These are phyloP conservation scores for Coniochaeta pulveracea DNA, from an alignment of 2,329 filamentous ascomycete species.

Conservation along the genomic window DNA sequence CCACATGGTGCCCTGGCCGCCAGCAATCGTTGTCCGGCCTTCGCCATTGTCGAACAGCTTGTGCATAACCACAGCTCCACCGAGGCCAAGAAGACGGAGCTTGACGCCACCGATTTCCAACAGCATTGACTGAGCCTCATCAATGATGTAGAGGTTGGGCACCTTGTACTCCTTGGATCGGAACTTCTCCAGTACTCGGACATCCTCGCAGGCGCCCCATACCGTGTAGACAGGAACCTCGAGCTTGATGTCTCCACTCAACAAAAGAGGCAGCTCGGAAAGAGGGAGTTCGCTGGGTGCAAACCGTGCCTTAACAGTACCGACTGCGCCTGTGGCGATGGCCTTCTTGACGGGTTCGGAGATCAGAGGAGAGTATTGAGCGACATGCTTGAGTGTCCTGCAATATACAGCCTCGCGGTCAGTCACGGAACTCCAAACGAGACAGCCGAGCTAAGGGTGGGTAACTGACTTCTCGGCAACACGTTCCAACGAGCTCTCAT, in stretches of 20 bases:
- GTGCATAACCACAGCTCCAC: conserved; percentile 97
- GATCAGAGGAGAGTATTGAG: conserved; percentile 93
- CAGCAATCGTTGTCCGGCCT: conserved; percentile 93
- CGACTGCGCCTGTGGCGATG: conserved; percentile 53
- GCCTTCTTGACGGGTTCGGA: conserved; percentile 63
- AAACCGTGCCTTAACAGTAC: conserved; percentile 80
- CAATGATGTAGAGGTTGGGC: conserved; percentile 93
- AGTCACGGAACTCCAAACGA: conserved; percentile 6
- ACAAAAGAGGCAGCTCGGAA: conserved; percentile 81
- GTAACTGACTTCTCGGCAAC: conserved; percentile 88
- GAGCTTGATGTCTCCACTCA: conserved; percentile 79
- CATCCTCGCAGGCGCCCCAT: conserved; percentile 98
- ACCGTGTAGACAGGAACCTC: conserved; percentile 97
- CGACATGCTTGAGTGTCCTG: conserved; percentile 94
- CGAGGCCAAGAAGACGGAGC: conserved; percentile 82
- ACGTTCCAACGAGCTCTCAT: conserved; percentile 86
- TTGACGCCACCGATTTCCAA: conserved; percentile 93
- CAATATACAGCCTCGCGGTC: conserved; percentile 8
- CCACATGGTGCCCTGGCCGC: conserved; percentile 99
- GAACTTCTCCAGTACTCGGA: conserved; percentile 94
- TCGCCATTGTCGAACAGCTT: conserved; percentile 99
- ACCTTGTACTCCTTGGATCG: conserved; percentile 97
- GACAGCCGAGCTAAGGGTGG: conserved; percentile 7
- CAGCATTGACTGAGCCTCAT: conserved; percentile 92
- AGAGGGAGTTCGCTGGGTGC: conserved; percentile 72